Base-by-base conservation (phyloP, 106 monocot genomes). In the Dioscorea alata region DNA sequence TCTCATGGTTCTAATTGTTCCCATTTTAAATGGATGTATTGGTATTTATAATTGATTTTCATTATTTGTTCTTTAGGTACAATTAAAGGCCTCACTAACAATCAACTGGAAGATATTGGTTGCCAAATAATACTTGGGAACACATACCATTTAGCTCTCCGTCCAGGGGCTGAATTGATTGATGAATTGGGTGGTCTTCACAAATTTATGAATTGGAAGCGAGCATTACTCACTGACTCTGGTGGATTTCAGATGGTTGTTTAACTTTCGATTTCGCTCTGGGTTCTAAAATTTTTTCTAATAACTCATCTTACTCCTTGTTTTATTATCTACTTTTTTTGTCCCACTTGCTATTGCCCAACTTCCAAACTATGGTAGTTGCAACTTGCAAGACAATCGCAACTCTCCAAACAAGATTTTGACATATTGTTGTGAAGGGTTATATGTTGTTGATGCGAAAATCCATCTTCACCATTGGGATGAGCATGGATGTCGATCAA, bases 161-260 rank as follows among this genome's bases (percentile, higher is more conserved):
- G 90, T 60, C 99, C 99, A 62, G 89, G 90, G 74, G 80, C 93
- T 64, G 90, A 90, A 66, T 76, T 99, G 49, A 90, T 99, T 67
- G 93, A 99, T 85, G 92, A 93, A 2, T 50, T 93, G 58, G 99
- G 99, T 15, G 99, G 99, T 73, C 99, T 99, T 63, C 99, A 99
- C 80, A 92, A 88, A 69, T 99, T 93, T 74, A 99, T 99, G 99
- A 99, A 99, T 69, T 99, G 99, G 99, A 90, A 99, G 77, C 80
- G 99, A 57, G 90, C 83, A 62, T 76, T 99, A 22, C 90, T 99
- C 52, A 99, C 99, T 35, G 99, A 99, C 74, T 99, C 99, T 57
- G 99, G 99, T 63, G 99, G 99, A 74, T 99, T 99, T 74, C 93
- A 99, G 83, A 99, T 99, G 99, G 99, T 99, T 71, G 57, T 61